Evolutionary conservation across 441 rosid genomes (phyloP).

Genomic region (Gossypium gossypioides): DNA sequence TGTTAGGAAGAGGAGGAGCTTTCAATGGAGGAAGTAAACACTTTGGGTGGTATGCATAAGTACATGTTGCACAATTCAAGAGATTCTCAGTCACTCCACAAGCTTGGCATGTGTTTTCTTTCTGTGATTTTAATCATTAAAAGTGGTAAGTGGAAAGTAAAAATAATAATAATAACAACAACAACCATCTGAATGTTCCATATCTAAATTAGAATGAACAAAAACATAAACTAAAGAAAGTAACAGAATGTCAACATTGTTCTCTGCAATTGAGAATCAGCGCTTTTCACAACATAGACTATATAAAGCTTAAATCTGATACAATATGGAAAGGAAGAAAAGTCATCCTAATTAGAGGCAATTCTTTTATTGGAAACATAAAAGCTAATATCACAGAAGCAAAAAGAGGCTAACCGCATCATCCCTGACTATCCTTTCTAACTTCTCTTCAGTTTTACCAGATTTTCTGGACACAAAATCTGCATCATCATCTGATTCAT

Average conservation of each 20-base stretch:
- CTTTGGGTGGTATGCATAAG: conserved; percentile 71
- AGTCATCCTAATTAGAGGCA: background rate
- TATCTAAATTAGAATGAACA: background rate
- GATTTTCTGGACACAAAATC: conserved; percentile 51
- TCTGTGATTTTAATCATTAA: conserved; percentile 35
- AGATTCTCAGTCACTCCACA: conserved; percentile 74
- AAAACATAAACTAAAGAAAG: background rate
- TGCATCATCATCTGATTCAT: conserved; percentile 88
- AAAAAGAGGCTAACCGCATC: conserved; percentile 61
- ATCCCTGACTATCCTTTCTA: conserved; percentile 65
- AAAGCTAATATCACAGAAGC: conserved; percentile 9
- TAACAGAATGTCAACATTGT: background rate
- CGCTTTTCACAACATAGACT: background rate
- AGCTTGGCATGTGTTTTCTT: conserved; percentile 82
- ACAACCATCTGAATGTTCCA: background rate
- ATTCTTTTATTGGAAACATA: background rate
- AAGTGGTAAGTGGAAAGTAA: background rate
- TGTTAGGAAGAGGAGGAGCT: conserved; percentile 49
- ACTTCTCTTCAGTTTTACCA: conserved; percentile 38
- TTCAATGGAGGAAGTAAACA: conserved; percentile 79
- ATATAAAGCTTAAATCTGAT: background rate
- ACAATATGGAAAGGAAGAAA: conserved; percentile 1
- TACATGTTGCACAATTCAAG: conserved; percentile 75
- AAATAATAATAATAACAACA: background rate
- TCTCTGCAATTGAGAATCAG: background rate